These are phyloP conservation scores for Neocucurbitaria cava DNA, from an alignment of 2,329 filamentous ascomycete species.

Conservation along the genomic window DNA sequence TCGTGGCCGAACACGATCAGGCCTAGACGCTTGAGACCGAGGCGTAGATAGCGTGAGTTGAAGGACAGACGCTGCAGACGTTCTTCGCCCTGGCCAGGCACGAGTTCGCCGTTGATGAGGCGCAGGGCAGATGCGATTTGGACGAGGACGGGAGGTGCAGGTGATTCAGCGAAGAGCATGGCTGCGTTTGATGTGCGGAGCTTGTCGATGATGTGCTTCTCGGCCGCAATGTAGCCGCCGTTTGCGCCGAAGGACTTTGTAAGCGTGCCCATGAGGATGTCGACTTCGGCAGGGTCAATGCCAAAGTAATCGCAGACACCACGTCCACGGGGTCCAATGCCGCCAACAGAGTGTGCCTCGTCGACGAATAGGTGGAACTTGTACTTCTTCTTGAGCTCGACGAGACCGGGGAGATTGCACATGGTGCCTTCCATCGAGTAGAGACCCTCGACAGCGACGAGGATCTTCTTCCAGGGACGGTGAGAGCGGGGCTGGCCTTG, in stretches of 20 bases:
- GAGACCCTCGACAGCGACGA: constrained; percentile 93
- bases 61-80: constrained; percentile 94
- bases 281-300: constrained; percentile 84
- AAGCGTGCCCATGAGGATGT: constrained; percentile 97
- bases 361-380: constrained; percentile 97
- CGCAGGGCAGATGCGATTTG: constrained; percentile 88
- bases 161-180: constrained; percentile 85
- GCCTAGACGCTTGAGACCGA: constrained; percentile 94
- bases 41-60: constrained; percentile 97
- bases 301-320: constrained; percentile 98
- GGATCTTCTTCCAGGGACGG: constrained; percentile 98
- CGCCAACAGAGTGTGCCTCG: constrained; percentile 95
- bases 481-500: constrained; percentile 98
- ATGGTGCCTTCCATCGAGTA: constrained; percentile 99
- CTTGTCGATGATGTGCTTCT: constrained; percentile 91
- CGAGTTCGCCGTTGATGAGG: constrained; percentile 87
- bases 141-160: constrained; percentile 84
- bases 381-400: constrained; percentile 91
- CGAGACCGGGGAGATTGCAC: constrained; percentile 91
- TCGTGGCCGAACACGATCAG: constrained; percentile 98
- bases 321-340: constrained; percentile 83
- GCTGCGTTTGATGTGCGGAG: constrained; percentile 85
- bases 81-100: constrained; percentile 92
- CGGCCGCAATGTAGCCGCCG: constrained; percentile 90
- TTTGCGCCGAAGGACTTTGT: constrained; percentile 99